Evolutionary conservation across 1,284 basidiomycete species (phyloP), one percentile per base, ranked within the genome.

Genomic region (Leccinum glutinopallens): DNA sequence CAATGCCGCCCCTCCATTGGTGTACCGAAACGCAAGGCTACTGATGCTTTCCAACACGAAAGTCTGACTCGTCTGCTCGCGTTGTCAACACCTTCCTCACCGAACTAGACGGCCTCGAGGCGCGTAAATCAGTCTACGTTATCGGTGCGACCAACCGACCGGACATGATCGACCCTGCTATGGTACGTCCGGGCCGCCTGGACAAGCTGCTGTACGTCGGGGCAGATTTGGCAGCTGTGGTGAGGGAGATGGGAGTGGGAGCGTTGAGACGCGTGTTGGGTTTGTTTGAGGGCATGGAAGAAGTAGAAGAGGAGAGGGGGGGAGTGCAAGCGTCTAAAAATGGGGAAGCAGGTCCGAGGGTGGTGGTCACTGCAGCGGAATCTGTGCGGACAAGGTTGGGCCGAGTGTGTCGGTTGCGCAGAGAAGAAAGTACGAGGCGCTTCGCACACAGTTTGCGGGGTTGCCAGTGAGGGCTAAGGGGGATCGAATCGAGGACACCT

Each of bases 131-230:
- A 59, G 96, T 98, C 61, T 98, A 97, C 74, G 96, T 98, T 32
- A 96, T 98, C 68, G 97, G 92, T 0, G 97, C 97, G 1, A 99
- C 97, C 5, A 98, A 99, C 78, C 84, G 97, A n/a, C 97, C 97
- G 0, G 97, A 98, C 80, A 98, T 98, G 89, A 96, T 98, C 68
- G 97, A 98, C 75, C 97, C 97, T 1, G 97, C 97, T 4, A 98
- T 98, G 96, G 94, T 96, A 63, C 91, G 96, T 17, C 97, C 97
- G 0, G 97, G 97, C 0, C 87, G 97, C 2, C 85, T 99, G 13
- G 97, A 99, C 81, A 98, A 98, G 78, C 84, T 98, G 7, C 85
- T 99, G 33, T 99, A 98, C 74, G 96, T 99, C 70, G 96, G 95
- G 5, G 96, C 95, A 0, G 95, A 97, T 77, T 79, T 97, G 5